Evolutionary conservation across 202 grass and related monocot species (phyloP), one percentile per base, ranked within the genome.

Genomic region (Setaria viridis): DNA sequence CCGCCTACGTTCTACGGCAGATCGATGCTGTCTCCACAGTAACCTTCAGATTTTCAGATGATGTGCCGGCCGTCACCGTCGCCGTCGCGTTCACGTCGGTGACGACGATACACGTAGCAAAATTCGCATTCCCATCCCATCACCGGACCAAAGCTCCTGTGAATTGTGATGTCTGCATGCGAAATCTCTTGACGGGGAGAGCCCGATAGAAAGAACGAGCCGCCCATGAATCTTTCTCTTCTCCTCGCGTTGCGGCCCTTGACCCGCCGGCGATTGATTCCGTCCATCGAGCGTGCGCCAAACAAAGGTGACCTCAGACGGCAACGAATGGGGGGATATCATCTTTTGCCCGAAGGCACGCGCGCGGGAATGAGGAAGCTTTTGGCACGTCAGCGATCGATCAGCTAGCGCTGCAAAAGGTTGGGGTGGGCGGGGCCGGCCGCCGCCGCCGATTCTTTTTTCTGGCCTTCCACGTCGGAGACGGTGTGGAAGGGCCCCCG

Each of bases 281-380:
- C 25, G 68, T 87, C 85, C 60, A 77, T 80, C 77, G 69, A 87
- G 69, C 17, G 47, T 45, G 84, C 56, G 57, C 47, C 85, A 14
- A 66, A 16, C 37, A 33, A 62, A n/a, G 16, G 35, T 66, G 50
- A 77, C 35, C 10, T 30, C 46, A 51, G 33, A 3, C 33, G 33
- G 30, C 69, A 63, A 45, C 21, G 72, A 14, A 43, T 20, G 8
- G 35, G 48, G 9, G 35, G 13, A 49, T 69, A 10, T 57, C 57
- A 42, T 46, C 67, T 74, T 46, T 56, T 12, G 4, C 21, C 7
- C 11, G 2, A 64, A 72, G 67, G 29, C 63, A 51, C 21, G 60
- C 70, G 34, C 6, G 37, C 6, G 84, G 13, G 70, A 33, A 32
- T 1, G 47, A 13, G 34, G 29, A 53, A 62, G 62, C 30, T 68